Evolutionary conservation across 352 stramenopile species (phyloP), one percentile per base, ranked within the genome.

Genomic region (Aphanomyces stellatus): DNA sequence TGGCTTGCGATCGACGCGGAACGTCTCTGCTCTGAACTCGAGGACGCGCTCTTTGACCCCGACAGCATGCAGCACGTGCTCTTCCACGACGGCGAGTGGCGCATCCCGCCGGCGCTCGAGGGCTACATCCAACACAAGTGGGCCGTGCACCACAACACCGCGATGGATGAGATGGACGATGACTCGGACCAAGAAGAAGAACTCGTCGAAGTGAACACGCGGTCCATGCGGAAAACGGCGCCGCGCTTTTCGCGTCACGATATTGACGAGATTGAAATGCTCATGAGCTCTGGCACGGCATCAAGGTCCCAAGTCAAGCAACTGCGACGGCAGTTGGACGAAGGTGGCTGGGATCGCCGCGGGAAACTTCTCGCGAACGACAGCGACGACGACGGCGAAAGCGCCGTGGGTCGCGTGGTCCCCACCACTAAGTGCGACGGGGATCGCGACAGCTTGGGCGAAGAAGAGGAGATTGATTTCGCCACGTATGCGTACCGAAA

Each of bases 91-190:
- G 22, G 7, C 2, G 60, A 67, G 27, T 67, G 60, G 60, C 60
- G 60, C 43, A 67, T 67, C 40, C 60, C 60, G 4, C 41, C 40
- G 11, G 25, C 22, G 3, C 49, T 67, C 19, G 60, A 67, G 28
- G 60, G 60, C 34, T 67, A 67, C 60, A 67, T 67, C 34, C 60
- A 67, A 33, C 48, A 57, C 49, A 67, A 67, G 27, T 67, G 60
- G 60, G 48, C 60, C 2, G 48, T 67, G 24, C 37, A 67, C 30
- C 48, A 67, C 60, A 49, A 67, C 35, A 67, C 31, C 22, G 48
- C 48, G 5, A 51, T 51, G 60, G 48, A 49, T 7, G 60, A 67
- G 22, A 10, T 55, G 15, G 48, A 25, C 2, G 60, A 67, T 33
- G 60, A 67, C 41, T 67, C 60, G 49, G 55, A 51, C 11, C 34